Percentiles rank a stretch among this genome's conserved stretches.
Evolutionary conservation across 805 yeast species (phyloP).

Genomic region (Ogataea methanolica): DNA sequence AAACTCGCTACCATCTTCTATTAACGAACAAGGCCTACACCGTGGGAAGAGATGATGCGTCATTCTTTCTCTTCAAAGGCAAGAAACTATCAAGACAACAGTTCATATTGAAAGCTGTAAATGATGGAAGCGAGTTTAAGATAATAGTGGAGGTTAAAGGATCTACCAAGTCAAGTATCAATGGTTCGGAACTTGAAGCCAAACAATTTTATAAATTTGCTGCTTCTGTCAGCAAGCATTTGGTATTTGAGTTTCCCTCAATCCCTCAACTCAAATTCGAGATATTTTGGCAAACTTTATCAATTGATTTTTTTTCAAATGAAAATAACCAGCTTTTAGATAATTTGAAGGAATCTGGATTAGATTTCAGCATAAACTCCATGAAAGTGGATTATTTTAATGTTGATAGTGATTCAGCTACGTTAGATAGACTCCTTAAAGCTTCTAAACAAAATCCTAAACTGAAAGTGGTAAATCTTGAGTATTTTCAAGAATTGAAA

Average conservation of each 20-base stretch:
- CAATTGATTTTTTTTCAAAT: background rate
- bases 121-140: background rate
- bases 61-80: background rate
- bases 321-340: background rate
- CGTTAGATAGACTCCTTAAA: background rate
- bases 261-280: too few relatives aligned
- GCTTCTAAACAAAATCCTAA: background rate
- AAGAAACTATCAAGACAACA: background rate
- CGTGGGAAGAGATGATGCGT: background rate
- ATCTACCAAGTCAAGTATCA: too few relatives aligned
- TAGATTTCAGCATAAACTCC: background rate
- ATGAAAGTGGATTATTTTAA: background rate
- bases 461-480: background rate
- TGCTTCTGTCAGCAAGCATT: too few relatives aligned
- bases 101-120: background rate
- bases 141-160: background rate
- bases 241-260: too few relatives aligned
- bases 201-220: too few relatives aligned
- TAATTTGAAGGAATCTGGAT: background rate
- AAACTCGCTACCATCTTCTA: background rate
- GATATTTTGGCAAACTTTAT: too few relatives aligned
- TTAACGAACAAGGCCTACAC: background rate
- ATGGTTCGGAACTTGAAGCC: too few relatives aligned
- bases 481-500: background rate
- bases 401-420: background rate